phyloP scores from a whole-genome alignment of 75 land plant genomes.

The Cryptomeria japonica region DNA sequence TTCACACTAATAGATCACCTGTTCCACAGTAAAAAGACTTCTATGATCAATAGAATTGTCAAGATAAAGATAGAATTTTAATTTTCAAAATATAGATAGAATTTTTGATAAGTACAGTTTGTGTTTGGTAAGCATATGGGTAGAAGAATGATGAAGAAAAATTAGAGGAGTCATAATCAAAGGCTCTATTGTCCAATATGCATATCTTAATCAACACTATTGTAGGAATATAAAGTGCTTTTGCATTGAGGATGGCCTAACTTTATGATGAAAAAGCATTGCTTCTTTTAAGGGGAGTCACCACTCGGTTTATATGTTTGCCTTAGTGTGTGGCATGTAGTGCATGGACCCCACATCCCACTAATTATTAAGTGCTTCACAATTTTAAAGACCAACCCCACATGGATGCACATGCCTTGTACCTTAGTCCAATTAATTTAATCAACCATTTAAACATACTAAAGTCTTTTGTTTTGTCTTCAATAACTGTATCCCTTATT shows the following conservation, averaged over 20 bases:
- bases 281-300: slow-evolving; percentile 3
- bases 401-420: slow-evolving; percentile 8
- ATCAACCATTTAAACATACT: not conserved
- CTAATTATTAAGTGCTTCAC: slow-evolving; percentile 7
- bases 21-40: not conserved
- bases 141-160: not conserved
- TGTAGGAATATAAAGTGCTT: not conserved
- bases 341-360: not conserved
- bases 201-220: slow-evolving; percentile 6
- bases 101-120: not conserved
- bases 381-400: not conserved
- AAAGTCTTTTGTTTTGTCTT: too few relatives aligned
- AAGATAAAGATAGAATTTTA: not conserved
- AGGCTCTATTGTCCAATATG: not conserved
- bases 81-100: not conserved
- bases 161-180: not conserved
- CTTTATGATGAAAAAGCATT: slow-evolving; percentile 9
- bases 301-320: not conserved
- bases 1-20: not conserved
- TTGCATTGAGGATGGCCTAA: not conserved
- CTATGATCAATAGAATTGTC: too few relatives aligned
- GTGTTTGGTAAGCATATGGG: not conserved
- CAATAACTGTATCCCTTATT: not conserved
- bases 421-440: not conserved
- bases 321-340: not conserved